A percentile compares a stretch with the other conserved stretches of the same genome.
These are phyloP conservation scores for Globisporangium paroecandrum DNA, from an alignment of 352 stramenopile species.

Conservation along the genomic window DNA sequence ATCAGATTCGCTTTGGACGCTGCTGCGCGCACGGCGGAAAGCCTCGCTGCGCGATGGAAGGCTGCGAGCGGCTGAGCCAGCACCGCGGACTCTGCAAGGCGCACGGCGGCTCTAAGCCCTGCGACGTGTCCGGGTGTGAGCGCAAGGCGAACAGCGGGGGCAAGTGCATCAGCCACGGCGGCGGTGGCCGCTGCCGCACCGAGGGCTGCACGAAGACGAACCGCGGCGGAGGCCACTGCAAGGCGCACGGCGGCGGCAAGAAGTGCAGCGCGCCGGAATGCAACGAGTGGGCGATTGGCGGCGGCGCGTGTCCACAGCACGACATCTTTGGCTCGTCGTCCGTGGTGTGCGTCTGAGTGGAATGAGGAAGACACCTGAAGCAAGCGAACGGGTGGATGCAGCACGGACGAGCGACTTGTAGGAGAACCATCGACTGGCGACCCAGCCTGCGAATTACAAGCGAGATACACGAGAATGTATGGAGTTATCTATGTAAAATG, in stretches of 20 bases:
- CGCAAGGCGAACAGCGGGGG: slow-evolving; percentile 76
- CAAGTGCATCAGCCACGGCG: slow-evolving; percentile 78
- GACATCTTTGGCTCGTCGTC: slow-evolving; percentile 42
- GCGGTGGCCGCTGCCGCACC: slow-evolving; percentile 61
- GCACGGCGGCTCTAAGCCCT: slow-evolving; percentile 72
- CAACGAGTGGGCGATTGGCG: slow-evolving; percentile 71
- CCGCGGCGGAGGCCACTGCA: slow-evolving; percentile 73
- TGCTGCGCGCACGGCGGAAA: slow-evolving; percentile 80
- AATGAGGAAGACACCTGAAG: slow-evolving; percentile 7
- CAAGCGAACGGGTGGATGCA: slow-evolving; percentile 3
- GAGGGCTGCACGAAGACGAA: slow-evolving; percentile 74
- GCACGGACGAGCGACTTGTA: not conserved
- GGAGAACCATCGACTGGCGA: not conserved
- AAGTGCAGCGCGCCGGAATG: slow-evolving; percentile 60
- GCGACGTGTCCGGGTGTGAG: slow-evolving; percentile 51
- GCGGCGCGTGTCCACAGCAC: slow-evolving; percentile 64
- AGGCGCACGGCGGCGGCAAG: slow-evolving; percentile 75
- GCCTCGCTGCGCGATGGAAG: slow-evolving; percentile 54
- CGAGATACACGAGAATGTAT: slow-evolving; percentile 4
- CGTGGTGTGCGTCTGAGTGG: slow-evolving; percentile 48
- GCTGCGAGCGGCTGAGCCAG: slow-evolving; percentile 66
- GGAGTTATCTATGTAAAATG: slow-evolving; percentile 22
- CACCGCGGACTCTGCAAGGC: slow-evolving; percentile 71
- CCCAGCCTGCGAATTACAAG: slow-evolving; percentile 1
- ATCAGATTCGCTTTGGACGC: slow-evolving; percentile 58